phyloP scores from a whole-genome alignment of 169 alveolate genomes.

The Fabrea salina region DNA sequence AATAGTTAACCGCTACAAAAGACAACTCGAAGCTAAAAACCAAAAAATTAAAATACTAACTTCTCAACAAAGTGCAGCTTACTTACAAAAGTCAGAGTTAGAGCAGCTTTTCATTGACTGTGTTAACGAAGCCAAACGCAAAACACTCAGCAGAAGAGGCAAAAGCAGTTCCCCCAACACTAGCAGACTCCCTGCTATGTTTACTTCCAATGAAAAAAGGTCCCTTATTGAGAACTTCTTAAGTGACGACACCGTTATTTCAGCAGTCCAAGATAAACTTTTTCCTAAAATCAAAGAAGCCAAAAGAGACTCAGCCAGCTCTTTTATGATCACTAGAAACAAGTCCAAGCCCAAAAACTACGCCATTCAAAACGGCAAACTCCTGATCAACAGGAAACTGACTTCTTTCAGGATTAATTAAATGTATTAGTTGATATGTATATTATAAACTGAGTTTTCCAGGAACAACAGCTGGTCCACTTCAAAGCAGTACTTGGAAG shows the following conservation, averaged over 20 bases:
- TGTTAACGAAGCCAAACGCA: not conserved
- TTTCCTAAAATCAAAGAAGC: not conserved
- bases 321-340: no score
- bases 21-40: no score
- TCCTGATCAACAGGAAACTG: no score
- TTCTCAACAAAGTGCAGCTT: not conserved
- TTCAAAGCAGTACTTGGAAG: no score
- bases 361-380: no score
- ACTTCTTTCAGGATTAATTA: no score
- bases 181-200: not conserved
- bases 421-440: no score
- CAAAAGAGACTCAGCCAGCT: no score
- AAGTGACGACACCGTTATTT: not conserved
- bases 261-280: not conserved
- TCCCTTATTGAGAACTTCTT: not conserved
- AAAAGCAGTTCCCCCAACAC: not conserved
- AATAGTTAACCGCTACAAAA: not conserved
- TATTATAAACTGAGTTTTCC: no score
- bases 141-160: not conserved
- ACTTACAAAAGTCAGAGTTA: not conserved
- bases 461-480: no score
- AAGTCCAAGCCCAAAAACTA: no score
- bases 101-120: not conserved
- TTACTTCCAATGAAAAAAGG: conserved; percentile 17
- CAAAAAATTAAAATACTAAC: not conserved